phyloP scores from a whole-genome alignment of 306 rosid species.

The Castanospermum australe region DNA sequence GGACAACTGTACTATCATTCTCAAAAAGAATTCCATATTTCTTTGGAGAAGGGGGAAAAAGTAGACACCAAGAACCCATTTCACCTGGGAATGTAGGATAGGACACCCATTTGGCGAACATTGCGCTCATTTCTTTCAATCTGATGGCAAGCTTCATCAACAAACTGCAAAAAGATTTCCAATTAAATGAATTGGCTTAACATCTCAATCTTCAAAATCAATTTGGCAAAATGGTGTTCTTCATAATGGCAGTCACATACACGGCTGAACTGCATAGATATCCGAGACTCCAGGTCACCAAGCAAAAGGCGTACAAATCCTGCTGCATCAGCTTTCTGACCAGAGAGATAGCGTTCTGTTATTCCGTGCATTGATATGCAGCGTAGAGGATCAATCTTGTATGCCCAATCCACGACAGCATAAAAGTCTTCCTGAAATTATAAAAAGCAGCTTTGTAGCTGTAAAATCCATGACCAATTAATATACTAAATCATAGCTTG shows the following conservation, averaged over 20 bases:
- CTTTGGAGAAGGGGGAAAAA: neutral
- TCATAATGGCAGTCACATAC: constrained; percentile 53
- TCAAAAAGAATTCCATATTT: constrained; percentile 9
- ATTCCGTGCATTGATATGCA: constrained; percentile 99
- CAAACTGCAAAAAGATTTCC: constrained; percentile 64
- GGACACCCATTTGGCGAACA: constrained; percentile 87
- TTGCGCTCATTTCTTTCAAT: constrained; percentile 96
- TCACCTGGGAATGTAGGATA: constrained; percentile 93
- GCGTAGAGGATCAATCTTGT: constrained; percentile 97
- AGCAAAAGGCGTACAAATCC: constrained; percentile 98
- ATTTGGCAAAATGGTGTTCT: constrained; percentile 7
- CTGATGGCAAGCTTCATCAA: constrained; percentile 99
- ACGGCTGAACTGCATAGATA: constrained; percentile 87
- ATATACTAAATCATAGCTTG: constrained; percentile 6
- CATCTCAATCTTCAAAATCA: constrained; percentile 16
- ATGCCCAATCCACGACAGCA: constrained; percentile 99
- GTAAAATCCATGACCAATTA: constrained; percentile 8
- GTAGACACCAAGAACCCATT: constrained; percentile 10
- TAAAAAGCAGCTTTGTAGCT: constrained; percentile 2
- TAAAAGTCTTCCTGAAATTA: constrained; percentile 94
- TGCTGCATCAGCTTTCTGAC: constrained; percentile 99
- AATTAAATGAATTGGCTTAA: constrained; percentile 21
- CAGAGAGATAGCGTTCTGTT: constrained; percentile 96
- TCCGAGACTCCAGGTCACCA: constrained; percentile 86
- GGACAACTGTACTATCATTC: constrained; percentile 3